Conservation (phyloP, 2,329 filamentous ascomycete species). For the Chrysoporthe puriensis region DNA sequence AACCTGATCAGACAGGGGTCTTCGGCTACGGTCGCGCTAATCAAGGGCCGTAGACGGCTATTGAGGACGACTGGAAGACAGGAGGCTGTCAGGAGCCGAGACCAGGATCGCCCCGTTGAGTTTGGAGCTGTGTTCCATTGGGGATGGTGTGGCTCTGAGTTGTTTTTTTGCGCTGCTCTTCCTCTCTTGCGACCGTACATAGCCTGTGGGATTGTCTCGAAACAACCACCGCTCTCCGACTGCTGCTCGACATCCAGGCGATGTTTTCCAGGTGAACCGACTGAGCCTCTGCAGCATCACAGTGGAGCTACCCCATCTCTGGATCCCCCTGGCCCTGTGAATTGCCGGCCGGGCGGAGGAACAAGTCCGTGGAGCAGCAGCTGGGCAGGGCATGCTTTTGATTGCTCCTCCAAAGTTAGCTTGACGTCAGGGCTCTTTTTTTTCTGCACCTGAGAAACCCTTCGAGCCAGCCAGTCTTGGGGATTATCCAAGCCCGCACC, state of each 20-base stretch:
- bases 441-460: slow-evolving; percentile 3
- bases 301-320: background rate
- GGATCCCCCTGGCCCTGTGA: background rate
- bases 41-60: slow-evolving; percentile 3
- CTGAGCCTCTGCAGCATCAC: slow-evolving; percentile 1
- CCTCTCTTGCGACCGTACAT: background rate
- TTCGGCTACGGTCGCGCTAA: slow-evolving; percentile 19
- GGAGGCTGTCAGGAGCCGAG: slow-evolving; percentile 14
- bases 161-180: background rate
- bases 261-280: background rate
- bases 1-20: slow-evolving; percentile 14
- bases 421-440: slow-evolving; percentile 26
- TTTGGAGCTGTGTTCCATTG: slow-evolving; percentile 12
- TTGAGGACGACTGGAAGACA: background rate
- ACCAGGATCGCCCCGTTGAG: slow-evolving; percentile 17
- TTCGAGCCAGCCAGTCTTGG: background rate
- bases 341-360: slow-evolving; percentile 12
- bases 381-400: background rate
- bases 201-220: no score
- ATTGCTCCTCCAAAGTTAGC: slow-evolving; percentile 7
- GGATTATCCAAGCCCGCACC: slow-evolving; percentile 7
- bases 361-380: background rate
- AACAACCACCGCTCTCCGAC: background rate
- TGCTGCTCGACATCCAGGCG: background rate
- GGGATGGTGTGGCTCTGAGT: background rate